Evolutionary conservation across 1,284 basidiomycete species (phyloP).

Genomic region (Golubevia sp.): DNA sequence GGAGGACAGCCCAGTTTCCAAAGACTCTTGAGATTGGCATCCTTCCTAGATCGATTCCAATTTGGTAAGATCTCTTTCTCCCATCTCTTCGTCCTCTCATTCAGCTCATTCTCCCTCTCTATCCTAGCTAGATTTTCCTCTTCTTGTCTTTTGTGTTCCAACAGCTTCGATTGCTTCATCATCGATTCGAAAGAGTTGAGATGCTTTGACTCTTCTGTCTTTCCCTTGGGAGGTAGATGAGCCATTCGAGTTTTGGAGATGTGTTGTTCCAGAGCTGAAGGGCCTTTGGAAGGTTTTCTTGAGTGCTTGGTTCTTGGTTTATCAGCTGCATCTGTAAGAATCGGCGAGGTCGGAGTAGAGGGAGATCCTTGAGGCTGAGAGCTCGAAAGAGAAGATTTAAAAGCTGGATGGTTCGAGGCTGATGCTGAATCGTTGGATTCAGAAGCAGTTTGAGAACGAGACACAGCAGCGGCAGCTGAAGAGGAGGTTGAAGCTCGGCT

Average conservation of each 20-base stretch:
- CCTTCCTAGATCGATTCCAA: slow-evolving; percentile 48
- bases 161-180: slow-evolving; percentile 43
- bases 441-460: not conserved
- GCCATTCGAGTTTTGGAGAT: slow-evolving; percentile 43
- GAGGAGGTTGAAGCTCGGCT: not conserved
- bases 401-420: too few relatives aligned
- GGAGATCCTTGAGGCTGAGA: not conserved
- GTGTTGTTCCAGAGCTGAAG: slow-evolving; percentile 21
- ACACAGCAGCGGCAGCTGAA: not conserved
- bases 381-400: not conserved
- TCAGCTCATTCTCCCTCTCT: slow-evolving; percentile 26
- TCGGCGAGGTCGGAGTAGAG: not conserved
- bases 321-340: not conserved
- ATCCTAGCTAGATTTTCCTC: slow-evolving; percentile 27
- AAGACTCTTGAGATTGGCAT: slow-evolving; percentile 22
- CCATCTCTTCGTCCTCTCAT: slow-evolving; percentile 31
- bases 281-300: slow-evolving; percentile 6
- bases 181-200: slow-evolving; percentile 45
- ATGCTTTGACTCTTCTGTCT: slow-evolving; percentile 44
- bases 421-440: not conserved
- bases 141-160: slow-evolving; percentile 28
- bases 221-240: slow-evolving; percentile 36
- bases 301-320: not conserved
- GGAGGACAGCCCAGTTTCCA: slow-evolving; percentile 54
- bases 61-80: slow-evolving; percentile 51